Evolutionary conservation across 225 moss, liverwort and hornwort species (phyloP), one percentile per base, ranked within the genome.

Genomic region (Pseudoscleropodium purum): DNA sequence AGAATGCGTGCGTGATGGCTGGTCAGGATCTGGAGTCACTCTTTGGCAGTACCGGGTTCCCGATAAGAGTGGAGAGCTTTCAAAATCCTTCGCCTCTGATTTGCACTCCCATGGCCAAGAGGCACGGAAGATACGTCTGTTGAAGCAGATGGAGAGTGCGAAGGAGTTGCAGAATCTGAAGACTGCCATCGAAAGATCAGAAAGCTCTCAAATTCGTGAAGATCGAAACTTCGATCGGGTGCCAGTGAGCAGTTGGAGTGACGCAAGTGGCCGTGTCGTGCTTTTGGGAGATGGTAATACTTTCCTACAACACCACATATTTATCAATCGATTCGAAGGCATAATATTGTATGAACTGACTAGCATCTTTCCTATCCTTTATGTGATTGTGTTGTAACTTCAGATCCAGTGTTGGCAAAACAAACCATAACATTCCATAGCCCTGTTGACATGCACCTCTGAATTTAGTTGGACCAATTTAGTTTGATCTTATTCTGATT

Each of bases 191-290:
- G 91, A 93, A 78, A 85, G 87, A 45, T 89, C 95, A 62, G 93
- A 92, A 49, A 88, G 90, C 36, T 73, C 89, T 34, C 75, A 64
- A 24, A 89, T 96, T 78, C 93, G 94, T 75, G 95, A 96, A 86
- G 91, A 91, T 41, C 91, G 92, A 37, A 84, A 47, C 59, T 89
- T 91, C 33, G 93, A 96, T 79, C 94, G 95, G 41, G 57, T 89
- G 67, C 93, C 93, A 78, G 90, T 94, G 76, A 91, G 86, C 60
- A 92, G 88, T 51, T 96, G 95, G 93, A 95, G 92, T 86, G 93
- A 94, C 70, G 54, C 87, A 30, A 91, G 90, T 59, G 84, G 90
- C 21, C 90, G 83, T 61, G 90, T 93, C 37, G 81, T 93, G 90
- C 91, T 93, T 88, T 75, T 91, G 84, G 93, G 93, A 85, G 93